Evolutionary conservation across 192 early-diverging fungal species (phyloP).

Genomic region (Backusella parvicylindrica): DNA sequence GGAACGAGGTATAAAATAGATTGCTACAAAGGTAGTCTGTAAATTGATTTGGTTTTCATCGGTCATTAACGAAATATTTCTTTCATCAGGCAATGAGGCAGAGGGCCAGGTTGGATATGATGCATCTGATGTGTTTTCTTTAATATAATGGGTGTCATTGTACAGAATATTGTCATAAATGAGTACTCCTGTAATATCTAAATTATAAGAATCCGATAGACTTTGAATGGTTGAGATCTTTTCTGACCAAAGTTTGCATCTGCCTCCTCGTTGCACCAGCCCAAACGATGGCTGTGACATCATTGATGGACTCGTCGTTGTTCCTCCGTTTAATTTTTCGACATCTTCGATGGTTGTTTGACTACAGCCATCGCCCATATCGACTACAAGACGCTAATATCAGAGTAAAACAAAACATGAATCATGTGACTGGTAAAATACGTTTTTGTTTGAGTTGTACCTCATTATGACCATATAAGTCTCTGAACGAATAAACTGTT

Average conservation of each 20-base stretch:
- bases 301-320: background rate
- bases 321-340: slow-evolving; percentile 5
- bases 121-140: background rate
- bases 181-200: slow-evolving; percentile 9
- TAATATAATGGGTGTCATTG: background rate
- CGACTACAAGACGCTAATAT: slow-evolving; percentile 17
- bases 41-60: slow-evolving; percentile 18
- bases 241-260: slow-evolving; percentile 17
- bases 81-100: background rate
- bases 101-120: slow-evolving; percentile 5
- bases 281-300: slow-evolving; percentile 20
- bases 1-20: slow-evolving; percentile 24
- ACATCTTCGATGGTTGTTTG: slow-evolving; percentile 7
- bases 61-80: slow-evolving; percentile 18
- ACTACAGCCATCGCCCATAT: slow-evolving; percentile 27
- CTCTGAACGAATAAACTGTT: slow-evolving; percentile 16
- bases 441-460: background rate
- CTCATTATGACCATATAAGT: slow-evolving; percentile 19
- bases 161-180: slow-evolving; percentile 26
- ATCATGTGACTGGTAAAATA: background rate
- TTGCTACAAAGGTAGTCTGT: slow-evolving; percentile 9
- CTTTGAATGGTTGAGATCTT: slow-evolving; percentile 21
- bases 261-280: slow-evolving; percentile 17
- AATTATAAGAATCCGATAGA: background rate
- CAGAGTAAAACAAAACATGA: background rate